Conservation (phyloP, 2,329 filamentous ascomycete species). For the Diaporthe sp. region DNA sequence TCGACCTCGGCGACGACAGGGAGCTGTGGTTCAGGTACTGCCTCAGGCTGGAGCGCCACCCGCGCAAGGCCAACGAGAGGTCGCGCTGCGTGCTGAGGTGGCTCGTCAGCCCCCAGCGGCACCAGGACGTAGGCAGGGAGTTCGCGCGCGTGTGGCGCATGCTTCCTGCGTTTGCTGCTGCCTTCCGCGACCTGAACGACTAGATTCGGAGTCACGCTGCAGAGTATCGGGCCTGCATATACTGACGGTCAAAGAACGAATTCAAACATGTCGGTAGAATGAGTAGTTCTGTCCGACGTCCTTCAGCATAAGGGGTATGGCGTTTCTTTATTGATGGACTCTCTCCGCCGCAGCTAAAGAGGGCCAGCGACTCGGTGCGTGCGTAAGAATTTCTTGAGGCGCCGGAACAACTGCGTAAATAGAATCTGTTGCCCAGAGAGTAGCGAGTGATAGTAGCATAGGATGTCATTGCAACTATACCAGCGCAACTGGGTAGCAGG, state of each 20-base stretch:
- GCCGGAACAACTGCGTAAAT: too few relatives aligned
- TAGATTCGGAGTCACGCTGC: neutral
- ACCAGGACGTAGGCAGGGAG: neutral
- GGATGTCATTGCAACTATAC: neutral
- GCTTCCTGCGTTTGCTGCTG: neutral
- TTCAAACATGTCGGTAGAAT: neutral
- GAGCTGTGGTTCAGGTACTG: slow-evolving; percentile 25
- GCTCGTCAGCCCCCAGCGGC: neutral
- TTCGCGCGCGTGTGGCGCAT: neutral
- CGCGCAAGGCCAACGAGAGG: neutral
- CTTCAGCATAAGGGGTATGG: neutral
- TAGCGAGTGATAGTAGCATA: neutral
- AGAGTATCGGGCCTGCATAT: neutral
- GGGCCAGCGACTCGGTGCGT: neutral
- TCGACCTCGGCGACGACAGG: neutral
- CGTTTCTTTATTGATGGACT: neutral
- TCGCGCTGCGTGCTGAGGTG: slow-evolving; percentile 8
- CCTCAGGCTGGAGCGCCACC: neutral
- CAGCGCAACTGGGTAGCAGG: neutral
- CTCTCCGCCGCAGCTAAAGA: neutral
- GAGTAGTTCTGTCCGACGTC: too few relatives aligned
- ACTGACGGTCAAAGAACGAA: neutral
- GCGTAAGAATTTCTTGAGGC: neutral
- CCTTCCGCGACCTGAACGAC: neutral
- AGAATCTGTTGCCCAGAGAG: neutral